Evolutionary conservation across 2,329 filamentous ascomycete species (phyloP), one percentile per base, ranked within the genome.

Genomic region (Periconia sp.): DNA sequence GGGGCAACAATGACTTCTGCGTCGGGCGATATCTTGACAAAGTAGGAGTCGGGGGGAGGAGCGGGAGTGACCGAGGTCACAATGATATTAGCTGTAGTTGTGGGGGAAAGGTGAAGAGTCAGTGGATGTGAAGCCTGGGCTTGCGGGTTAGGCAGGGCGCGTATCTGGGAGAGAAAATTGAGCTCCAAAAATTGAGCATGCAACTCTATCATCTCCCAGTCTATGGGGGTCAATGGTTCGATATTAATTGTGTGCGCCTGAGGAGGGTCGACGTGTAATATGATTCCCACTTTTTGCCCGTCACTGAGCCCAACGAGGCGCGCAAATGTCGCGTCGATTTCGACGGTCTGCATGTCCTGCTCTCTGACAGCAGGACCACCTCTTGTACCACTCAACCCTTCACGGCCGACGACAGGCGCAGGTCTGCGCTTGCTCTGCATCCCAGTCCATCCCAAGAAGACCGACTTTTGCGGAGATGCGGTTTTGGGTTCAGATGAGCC

Each of bases 171-270:
- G 31, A 96, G 81, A 49, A 99, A 86, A 73, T 99, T 97, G 60
- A 97, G 81, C 70, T 99, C 94, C 47, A 99, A 81, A 69, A 97
- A 99, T 15, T 89, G 94, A 6, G 94, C 94, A 77, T 99, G 94
- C 1, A 99, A 80, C 74, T 99, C 94, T 64, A 99, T 97, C 66
- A 97, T 96, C 76, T 99, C 94, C 94, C 94, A 99, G 71, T 99
- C 94, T 54, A 95, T 91, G 1, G 93, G 86, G 0, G 94, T 97
- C 65, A 97, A 77, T 33, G 94, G 94, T 72, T 99, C 95, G 64
- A 99, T 97, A 70, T 97, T 92, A 74, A 99, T 89, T 1, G 92
- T 97, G 73, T 97, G 91, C 46, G 92, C 91, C 59, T 94, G 78
- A 2, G 92, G 92, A 46, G 93, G 93, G 70, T 99, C 92, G 58